Conservation (phyloP, 257 asterid genomes). For the Nicotiana noctiflora region DNA sequence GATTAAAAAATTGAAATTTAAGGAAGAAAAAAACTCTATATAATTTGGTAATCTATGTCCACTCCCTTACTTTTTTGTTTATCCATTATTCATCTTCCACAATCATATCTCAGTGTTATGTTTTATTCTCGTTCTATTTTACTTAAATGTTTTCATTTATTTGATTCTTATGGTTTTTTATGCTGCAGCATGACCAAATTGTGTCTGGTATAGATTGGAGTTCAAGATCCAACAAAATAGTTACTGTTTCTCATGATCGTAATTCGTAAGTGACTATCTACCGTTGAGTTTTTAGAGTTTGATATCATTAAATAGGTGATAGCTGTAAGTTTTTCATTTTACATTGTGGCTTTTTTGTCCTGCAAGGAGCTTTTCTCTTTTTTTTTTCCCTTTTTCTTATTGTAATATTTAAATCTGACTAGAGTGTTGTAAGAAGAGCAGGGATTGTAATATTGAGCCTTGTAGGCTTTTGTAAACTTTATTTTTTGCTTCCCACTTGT, state of each 20-base stretch:
- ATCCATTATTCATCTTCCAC: background rate
- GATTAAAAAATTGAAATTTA: too few relatives aligned
- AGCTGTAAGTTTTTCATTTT: background rate
- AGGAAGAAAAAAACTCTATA: too few relatives aligned
- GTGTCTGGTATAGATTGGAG: constrained; percentile 98
- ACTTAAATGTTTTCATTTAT: background rate
- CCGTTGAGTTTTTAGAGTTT: constrained; percentile 4
- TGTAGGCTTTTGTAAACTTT: too few relatives aligned
- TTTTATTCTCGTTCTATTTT: background rate
- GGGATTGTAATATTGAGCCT: too few relatives aligned
- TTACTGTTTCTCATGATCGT: constrained; percentile 96
- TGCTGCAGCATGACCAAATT: constrained; percentile 94
- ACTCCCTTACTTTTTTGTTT: background rate
- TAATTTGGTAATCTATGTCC: background rate
- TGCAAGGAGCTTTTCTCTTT: background rate
- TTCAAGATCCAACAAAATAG: constrained; percentile 67
- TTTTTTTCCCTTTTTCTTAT: background rate
- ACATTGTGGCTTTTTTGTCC: background rate
- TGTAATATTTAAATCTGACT: background rate
- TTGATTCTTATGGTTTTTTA: constrained; percentile 20
- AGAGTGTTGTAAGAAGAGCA: background rate
- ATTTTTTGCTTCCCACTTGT: too few relatives aligned
- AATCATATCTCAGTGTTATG: background rate
- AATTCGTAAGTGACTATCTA: constrained; percentile 72
- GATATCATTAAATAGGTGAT: background rate